Evolutionary conservation across 2,329 filamentous ascomycete species (phyloP).

Genomic region (Pestalotiopsis sp.): DNA sequence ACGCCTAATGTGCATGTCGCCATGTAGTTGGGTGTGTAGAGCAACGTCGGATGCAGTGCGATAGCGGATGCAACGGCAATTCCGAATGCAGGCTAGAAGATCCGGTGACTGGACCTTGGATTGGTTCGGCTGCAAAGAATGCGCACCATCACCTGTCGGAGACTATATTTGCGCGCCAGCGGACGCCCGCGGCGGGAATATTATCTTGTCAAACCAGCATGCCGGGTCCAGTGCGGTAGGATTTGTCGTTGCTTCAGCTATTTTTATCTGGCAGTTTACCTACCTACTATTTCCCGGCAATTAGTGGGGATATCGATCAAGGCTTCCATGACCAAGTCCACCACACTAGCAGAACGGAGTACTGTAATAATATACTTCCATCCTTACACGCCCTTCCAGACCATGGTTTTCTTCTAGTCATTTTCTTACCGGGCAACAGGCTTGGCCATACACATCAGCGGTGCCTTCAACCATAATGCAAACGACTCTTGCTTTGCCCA

Average conservation of each 20-base stretch:
- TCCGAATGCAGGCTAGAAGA: background rate
- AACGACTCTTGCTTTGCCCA: constrained; percentile 21
- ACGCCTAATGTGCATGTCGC: background rate
- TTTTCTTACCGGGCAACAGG: background rate
- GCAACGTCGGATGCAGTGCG: background rate
- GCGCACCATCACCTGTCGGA: background rate
- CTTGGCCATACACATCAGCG: constrained; percentile 13
- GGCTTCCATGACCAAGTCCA: background rate
- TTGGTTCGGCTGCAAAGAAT: background rate
- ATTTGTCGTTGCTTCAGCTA: background rate
- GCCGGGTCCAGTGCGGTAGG: background rate
- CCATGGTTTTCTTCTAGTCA: background rate
- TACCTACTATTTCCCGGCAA: background rate
- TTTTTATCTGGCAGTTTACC: background rate
- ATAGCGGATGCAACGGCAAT: background rate
- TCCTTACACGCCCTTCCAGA: background rate
- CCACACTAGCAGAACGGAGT: background rate
- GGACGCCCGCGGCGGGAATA: background rate
- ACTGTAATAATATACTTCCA: background rate
- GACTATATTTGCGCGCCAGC: background rate
- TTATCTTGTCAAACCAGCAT: background rate
- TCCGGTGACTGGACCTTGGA: background rate
- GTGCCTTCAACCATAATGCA: constrained; percentile 19
- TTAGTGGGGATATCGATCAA: background rate
- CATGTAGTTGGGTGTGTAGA: background rate